Conservation (phyloP, 768 basidiomycete species). For the Coprinopsis cinerea region DNA sequence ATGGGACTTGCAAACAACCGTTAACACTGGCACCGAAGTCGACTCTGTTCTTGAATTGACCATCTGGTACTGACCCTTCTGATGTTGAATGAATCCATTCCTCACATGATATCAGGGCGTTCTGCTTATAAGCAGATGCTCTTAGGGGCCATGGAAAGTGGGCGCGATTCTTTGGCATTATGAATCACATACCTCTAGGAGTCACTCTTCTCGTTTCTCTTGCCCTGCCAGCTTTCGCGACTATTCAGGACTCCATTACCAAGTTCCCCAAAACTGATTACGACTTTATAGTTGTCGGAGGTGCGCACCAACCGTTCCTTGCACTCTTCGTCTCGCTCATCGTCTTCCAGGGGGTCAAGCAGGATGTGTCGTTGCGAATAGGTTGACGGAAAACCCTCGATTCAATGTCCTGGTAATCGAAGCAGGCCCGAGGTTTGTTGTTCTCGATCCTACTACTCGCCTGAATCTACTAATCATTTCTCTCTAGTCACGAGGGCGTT, state of each 20-base stretch:
- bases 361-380: conserved; percentile 22
- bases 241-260: neutral
- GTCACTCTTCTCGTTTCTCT: neutral
- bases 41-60: too few relatives aligned
- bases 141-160: too few relatives aligned
- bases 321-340: conserved; percentile 7
- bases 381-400: conserved; percentile 21
- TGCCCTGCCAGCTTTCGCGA: neutral
- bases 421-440: conserved; percentile 22
- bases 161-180: too few relatives aligned
- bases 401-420: conserved; percentile 24
- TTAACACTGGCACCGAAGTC: too few relatives aligned
- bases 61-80: too few relatives aligned
- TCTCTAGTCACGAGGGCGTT: conserved; percentile 17
- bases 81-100: too few relatives aligned
- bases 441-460: neutral
- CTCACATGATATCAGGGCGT: too few relatives aligned
- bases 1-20: too few relatives aligned
- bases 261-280: neutral
- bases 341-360: conserved; percentile 18
- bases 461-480: neutral
- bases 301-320: neutral
- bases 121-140: too few relatives aligned
- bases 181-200: too few relatives aligned
- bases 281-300: conserved; percentile 11